Evolutionary conservation across 1,139 yeast species (phyloP).

Genomic region (Yamadazyma atmosphaerica): DNA sequence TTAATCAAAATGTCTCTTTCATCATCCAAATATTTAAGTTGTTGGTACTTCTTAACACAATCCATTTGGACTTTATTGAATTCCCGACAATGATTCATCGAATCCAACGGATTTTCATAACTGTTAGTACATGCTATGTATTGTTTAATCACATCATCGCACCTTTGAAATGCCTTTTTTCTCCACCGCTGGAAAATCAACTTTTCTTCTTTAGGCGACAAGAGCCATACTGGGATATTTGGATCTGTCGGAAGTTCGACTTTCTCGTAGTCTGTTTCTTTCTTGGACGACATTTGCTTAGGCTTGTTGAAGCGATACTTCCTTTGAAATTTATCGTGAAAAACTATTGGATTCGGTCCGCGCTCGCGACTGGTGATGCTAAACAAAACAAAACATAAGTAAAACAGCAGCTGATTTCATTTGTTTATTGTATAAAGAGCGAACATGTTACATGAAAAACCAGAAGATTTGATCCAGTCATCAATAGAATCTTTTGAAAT

Average conservation of each 20-base stretch:
- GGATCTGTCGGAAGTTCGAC: constrained; percentile 47
- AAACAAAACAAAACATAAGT: not conserved
- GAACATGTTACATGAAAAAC: constrained; percentile 30
- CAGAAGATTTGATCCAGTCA: constrained; percentile 38
- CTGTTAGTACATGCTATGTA: constrained; percentile 43
- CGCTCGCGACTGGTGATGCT: not conserved
- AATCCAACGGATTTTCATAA: constrained; percentile 52
- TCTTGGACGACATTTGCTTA: constrained; percentile 5
- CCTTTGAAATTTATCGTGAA: not conserved
- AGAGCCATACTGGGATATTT: constrained; percentile 74
- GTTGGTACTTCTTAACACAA: constrained; percentile 71
- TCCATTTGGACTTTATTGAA: constrained; percentile 31
- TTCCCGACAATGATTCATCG: constrained; percentile 53
- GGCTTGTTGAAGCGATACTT: no score
- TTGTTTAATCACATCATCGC: constrained; percentile 64
- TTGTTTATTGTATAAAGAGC: no score
- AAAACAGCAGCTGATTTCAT: no score
- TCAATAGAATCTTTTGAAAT: constrained; percentile 51
- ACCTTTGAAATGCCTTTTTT: constrained; percentile 65
- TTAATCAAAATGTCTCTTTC: constrained; percentile 66
- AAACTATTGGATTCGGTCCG: not conserved
- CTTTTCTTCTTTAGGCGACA: constrained; percentile 85
- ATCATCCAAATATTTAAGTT: constrained; percentile 64
- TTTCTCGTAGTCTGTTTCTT: constrained; percentile 39
- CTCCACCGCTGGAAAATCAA: constrained; percentile 78